Percentiles rank a stretch among this genome's conserved stretches.
Conservation (phyloP, 2,329 filamentous ascomycete genomes). For the Myotisia sp. region DNA sequence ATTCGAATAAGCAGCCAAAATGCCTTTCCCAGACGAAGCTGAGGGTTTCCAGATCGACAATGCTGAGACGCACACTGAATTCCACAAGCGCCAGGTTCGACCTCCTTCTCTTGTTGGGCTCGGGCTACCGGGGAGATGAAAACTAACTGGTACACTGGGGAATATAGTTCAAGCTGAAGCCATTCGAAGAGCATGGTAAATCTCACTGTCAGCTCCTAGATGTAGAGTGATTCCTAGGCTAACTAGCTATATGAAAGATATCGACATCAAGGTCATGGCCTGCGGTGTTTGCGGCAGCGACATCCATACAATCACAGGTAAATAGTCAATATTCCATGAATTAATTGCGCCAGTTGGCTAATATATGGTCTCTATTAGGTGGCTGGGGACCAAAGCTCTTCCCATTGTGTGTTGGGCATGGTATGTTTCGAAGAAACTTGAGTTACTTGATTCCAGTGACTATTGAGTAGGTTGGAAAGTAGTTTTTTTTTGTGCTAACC, state of each 20-base stretch:
- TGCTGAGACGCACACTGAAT: constrained; percentile 50
- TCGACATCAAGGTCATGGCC: constrained; percentile 73
- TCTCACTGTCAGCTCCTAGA: background rate
- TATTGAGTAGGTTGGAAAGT: no score
- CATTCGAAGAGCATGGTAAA: constrained; percentile 57
- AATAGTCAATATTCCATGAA: constrained; percentile 16
- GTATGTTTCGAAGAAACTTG: constrained; percentile 16
- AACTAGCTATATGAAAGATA: constrained; percentile 32
- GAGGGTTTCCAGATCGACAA: constrained; percentile 41
- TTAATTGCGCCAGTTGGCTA: background rate
- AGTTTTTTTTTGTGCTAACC: background rate
- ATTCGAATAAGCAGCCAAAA: no score
- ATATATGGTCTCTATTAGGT: constrained; percentile 18
- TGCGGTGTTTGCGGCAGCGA: constrained; percentile 65
- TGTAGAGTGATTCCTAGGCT: background rate
- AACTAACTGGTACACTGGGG: background rate
- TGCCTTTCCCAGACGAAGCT: constrained; percentile 34
- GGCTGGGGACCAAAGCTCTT: constrained; percentile 38
- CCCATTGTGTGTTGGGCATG: constrained; percentile 39
- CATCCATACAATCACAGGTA: constrained; percentile 49
- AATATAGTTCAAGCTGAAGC: constrained; percentile 60
- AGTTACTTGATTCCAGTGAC: background rate
- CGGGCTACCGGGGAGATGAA: background rate
- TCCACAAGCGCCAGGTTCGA: constrained; percentile 42
- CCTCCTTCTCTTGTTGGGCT: background rate